Evolutionary conservation across 495 filamentous ascomycete genomes (phyloP).

Genomic region (Podospora pseudoanserina): DNA sequence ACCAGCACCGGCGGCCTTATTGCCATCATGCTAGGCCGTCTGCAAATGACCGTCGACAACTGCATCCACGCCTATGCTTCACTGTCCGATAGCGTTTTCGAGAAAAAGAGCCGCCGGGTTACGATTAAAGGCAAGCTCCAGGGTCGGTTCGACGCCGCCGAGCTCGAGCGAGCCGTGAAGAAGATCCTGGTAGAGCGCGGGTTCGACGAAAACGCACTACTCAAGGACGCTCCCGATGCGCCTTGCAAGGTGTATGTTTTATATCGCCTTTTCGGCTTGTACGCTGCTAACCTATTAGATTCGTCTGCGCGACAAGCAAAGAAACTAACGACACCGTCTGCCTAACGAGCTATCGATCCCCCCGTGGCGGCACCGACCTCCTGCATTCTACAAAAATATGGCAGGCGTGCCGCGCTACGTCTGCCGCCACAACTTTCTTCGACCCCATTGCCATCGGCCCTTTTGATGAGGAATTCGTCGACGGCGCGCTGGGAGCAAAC

Average conservation of each 20-base stretch:
- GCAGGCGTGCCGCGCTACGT: constrained; percentile 46
- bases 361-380: constrained; percentile 38
- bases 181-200: constrained; percentile 36
- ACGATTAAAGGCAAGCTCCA: constrained; percentile 34
- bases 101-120: constrained; percentile 35
- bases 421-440: constrained; percentile 47
- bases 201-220: constrained; percentile 36
- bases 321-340: constrained; percentile 40
- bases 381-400: constrained; percentile 43
- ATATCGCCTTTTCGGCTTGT: constrained; percentile 1
- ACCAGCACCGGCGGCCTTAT: constrained; percentile 39
- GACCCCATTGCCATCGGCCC: constrained; percentile 42
- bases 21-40: constrained; percentile 38
- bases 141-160: constrained; percentile 38
- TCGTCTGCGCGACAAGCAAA: constrained; percentile 48
- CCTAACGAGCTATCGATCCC: constrained; percentile 44
- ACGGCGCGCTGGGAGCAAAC: constrained; percentile 41
- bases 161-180: constrained; percentile 43
- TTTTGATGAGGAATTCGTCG: constrained; percentile 36
- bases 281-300: constrained; percentile 33
- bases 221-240: constrained; percentile 35
- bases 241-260: constrained; percentile 35
- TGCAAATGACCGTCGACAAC: constrained; percentile 45
- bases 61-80: constrained; percentile 45
- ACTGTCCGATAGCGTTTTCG: constrained; percentile 39